Conservation (phyloP, 202 grass and related monocot genomes). For the Schoenoplectus triqueter region DNA sequence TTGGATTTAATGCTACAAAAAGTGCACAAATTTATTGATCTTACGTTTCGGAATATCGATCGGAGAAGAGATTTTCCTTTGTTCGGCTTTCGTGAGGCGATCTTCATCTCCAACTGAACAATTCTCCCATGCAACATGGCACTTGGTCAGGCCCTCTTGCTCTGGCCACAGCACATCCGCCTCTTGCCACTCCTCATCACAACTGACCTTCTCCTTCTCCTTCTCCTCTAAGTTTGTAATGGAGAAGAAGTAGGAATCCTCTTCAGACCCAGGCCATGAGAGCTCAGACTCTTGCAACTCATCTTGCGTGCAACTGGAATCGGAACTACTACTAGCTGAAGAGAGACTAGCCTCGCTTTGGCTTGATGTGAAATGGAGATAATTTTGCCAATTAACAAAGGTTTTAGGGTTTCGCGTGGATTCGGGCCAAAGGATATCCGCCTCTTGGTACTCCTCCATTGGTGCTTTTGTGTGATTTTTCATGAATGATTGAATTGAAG, state of each 20-base stretch:
- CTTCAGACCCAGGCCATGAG: conserved; percentile 10
- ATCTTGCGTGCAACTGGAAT: conserved; percentile 27
- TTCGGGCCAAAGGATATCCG: conserved; percentile 77
- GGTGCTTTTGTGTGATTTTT: neutral
- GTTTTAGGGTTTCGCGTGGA: conserved; percentile 14
- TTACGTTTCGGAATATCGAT: conserved; percentile 36
- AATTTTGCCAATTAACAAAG: neutral
- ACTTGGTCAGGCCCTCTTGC: neutral
- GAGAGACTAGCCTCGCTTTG: neutral
- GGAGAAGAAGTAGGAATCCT: conserved; percentile 33
- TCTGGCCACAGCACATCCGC: conserved; percentile 36
- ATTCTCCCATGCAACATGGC: neutral
- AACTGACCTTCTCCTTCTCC: conserved; percentile 17
- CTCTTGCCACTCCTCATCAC: conserved; percentile 36
- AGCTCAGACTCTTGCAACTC: conserved; percentile 26
- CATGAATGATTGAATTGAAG: neutral
- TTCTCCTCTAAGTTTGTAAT: neutral
- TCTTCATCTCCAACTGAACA: conserved; percentile 10
- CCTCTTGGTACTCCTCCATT: conserved; percentile 60
- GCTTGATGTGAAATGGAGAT: conserved; percentile 17
- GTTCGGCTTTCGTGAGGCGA: neutral
- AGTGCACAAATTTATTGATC: neutral
- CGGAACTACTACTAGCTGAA: neutral
- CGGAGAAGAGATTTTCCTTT: neutral
- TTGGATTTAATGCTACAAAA: conserved; percentile 18